Evolutionary conservation across 2,329 filamentous ascomycete species (phyloP), one percentile per base, ranked within the genome.

Genomic region (Paramyrothecium sp.): DNA sequence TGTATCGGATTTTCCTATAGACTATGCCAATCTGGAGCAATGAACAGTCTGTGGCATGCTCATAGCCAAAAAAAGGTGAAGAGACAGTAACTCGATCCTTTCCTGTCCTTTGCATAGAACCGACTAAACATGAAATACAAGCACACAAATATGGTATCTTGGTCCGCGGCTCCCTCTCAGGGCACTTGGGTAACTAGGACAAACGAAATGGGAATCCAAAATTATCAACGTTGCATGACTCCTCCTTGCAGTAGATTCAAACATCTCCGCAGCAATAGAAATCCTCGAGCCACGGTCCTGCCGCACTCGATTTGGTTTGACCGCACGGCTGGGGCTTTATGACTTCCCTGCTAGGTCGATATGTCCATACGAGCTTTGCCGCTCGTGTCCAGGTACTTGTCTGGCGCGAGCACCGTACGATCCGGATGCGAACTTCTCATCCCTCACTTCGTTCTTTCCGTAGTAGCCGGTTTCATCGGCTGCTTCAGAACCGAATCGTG

Each of bases 321-420:
- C 51, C 51, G 47, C 46, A 44, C 41, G 17, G 41, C 56, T 30
- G 41, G 13, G 13, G 38, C 38, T 44, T 53, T 34, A 54, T 12
- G n/a, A 22, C 52, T 54, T 54, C 4, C 20, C 21, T 17, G 50
- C 55, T 19, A 41, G 58, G 51, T 73, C 71, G 46, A 76, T 63
- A 34, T 71, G 68, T 30, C 72, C 72, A 51, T 75, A 67, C 26
- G 71, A 72, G 65, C 71, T 75, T 53, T 60, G 63, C 63, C 72
- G 68, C 62, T 70, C 69, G 50, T 73, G 68, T 13, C 63, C 61
- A 13, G 63, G 60, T 12, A 66, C 66, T 56, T 70, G 61, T 56
- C 64, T 63, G 50, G 66, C 50, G 44, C 60, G 61, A 34, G 63
- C 65, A 33, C 61, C 66, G 47, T 58, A 59, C 46, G 60, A 59